Conservation (phyloP, 2,329 filamentous ascomycete species). For the Byssoonygena ceratinophila region DNA sequence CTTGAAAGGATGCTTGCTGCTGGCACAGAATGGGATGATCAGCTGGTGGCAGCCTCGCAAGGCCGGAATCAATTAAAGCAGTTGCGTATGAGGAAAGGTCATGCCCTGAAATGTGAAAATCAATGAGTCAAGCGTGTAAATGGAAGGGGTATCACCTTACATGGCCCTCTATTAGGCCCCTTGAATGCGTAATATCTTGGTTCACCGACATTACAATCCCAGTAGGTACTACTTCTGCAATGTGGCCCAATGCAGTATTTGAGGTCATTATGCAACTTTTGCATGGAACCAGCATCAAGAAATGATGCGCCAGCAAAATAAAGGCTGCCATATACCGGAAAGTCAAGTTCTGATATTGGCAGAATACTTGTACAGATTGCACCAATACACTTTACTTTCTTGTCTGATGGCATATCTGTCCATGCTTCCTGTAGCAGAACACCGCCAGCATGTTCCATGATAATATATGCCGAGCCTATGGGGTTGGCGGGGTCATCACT, state of each 20-base stretch:
- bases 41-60: slow-evolving; percentile 27
- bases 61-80: slow-evolving; percentile 32
- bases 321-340: slow-evolving; percentile 30
- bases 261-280: slow-evolving; percentile 12
- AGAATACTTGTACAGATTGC: slow-evolving; percentile 14
- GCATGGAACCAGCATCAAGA: slow-evolving; percentile 13
- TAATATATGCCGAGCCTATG: slow-evolving; percentile 33
- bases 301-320: slow-evolving; percentile 25
- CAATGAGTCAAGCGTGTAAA: slow-evolving; percentile 15
- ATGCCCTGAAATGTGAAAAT: slow-evolving; percentile 25
- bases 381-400: slow-evolving; percentile 21
- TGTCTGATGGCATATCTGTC: slow-evolving; percentile 23
- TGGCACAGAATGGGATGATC: slow-evolving; percentile 9
- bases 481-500: slow-evolving; percentile 28
- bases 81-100: slow-evolving; percentile 27
- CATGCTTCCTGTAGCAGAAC: slow-evolving; percentile 26
- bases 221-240: slow-evolving; percentile 17
- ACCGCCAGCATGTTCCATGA: slow-evolving; percentile 32
- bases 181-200: slow-evolving; percentile 27
- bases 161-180: slow-evolving; percentile 32
- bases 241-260: slow-evolving; percentile 17
- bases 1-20: slow-evolving; percentile 27
- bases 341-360: slow-evolving; percentile 20
- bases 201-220: slow-evolving; percentile 20
- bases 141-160: slow-evolving; percentile 23